Evolutionary conservation across 768 basidiomycete species (phyloP), one percentile per base, ranked within the genome.

Genomic region (Tylopilus intermedius): DNA sequence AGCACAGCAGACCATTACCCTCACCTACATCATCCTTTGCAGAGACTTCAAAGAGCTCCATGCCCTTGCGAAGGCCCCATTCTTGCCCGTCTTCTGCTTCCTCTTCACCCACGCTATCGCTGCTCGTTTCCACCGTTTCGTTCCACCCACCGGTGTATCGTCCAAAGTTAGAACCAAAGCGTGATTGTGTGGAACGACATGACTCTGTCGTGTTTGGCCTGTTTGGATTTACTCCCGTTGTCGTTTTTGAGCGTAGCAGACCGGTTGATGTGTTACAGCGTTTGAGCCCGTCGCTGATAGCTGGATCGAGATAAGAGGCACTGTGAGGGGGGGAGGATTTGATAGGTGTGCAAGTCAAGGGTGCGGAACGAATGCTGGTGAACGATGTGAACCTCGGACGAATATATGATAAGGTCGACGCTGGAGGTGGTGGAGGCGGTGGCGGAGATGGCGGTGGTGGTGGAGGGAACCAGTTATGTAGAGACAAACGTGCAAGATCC

Each of bases 41-140:
- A 41, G 90, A 94, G 18, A 95, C 90, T 66, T 95, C 90, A 58
- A 89, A 90, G 15, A 94, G 77, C 63, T 88, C 87, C 83, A 94
- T 90, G 56, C 83, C 87, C 65, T 86, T 87, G 64, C 78, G 82
- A 37, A 88, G 75, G 5, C 88, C 87, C 86, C 88, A 90, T 64
- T 87, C 86, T 38, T 73, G 72, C 3, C 72, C 72, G 18, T 79
- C 79, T 5, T 74, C 69, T 4, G 68, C 75, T 18, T 88, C 84
- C 40, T 81, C 81, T 66, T 83, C 86, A 43, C 80, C 77, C 48
- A 82, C 72, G 65, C 84, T 86, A 54, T 82, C 84, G 65, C 80
- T 84, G 63, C 79, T 83, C 46, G 76, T 78, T 53, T 84, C 84
- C 13, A 72, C 75, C 33, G 74, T 69, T 47, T 83, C 82, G 51